A percentile compares a stretch with the other conserved stretches of the same genome.
These are phyloP conservation scores for Tricladium varicosporioides DNA, from an alignment of 2,329 filamentous ascomycete species.

Conservation along the genomic window DNA sequence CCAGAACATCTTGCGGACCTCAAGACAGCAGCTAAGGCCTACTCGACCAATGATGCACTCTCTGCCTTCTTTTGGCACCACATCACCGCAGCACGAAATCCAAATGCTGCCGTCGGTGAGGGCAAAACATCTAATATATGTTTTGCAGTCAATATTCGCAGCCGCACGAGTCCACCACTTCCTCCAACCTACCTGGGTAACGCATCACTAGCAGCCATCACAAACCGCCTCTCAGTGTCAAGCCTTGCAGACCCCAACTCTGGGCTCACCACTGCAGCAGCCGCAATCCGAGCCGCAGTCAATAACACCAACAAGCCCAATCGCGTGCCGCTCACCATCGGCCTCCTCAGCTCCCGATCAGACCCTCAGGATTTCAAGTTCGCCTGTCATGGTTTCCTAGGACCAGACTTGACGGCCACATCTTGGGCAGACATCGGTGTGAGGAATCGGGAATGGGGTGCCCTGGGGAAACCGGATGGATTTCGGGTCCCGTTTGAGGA, in stretches of 20 bases:
- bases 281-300: slow-evolving; percentile 34
- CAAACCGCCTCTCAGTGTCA: slow-evolving; percentile 9
- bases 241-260: slow-evolving; percentile 39
- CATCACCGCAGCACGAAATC: slow-evolving; percentile 37
- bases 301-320: slow-evolving; percentile 39
- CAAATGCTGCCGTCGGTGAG: background rate
- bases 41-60: slow-evolving; percentile 54
- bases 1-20: slow-evolving; percentile 37
- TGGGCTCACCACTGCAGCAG: slow-evolving; percentile 33
- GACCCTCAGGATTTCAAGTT: slow-evolving; percentile 35
- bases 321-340: slow-evolving; percentile 38
- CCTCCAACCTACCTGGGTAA: slow-evolving; percentile 47
- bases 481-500: slow-evolving; percentile 17
- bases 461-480: slow-evolving; percentile 14
- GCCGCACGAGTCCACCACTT: slow-evolving; percentile 38
- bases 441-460: slow-evolving; percentile 12
- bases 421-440: slow-evolving; percentile 17
- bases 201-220: slow-evolving; percentile 32
- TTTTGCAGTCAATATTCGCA: slow-evolving; percentile 49
- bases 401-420: slow-evolving; percentile 15
- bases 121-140: slow-evolving; percentile 35
- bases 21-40: slow-evolving; percentile 39
- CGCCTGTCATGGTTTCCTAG: slow-evolving; percentile 14
- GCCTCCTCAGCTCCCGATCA: slow-evolving; percentile 36
- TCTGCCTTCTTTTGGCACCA: slow-evolving; percentile 50